Percentiles rank a stretch among this genome's conserved stretches.
Evolutionary conservation across 129 eudicot species (phyloP).

Genomic region (Flaveria ramosissima): DNA sequence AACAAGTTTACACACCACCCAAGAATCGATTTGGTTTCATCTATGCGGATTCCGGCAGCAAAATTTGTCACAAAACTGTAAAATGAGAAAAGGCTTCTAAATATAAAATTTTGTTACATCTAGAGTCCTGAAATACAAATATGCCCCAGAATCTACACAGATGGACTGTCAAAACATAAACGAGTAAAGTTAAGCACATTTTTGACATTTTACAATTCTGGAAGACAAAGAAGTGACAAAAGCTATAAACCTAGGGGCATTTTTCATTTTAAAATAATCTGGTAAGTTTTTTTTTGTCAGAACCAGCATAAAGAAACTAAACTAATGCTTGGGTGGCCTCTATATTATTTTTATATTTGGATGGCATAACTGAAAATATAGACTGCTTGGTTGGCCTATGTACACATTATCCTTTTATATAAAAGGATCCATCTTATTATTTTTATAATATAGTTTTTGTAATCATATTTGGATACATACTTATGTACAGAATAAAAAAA

Average conservation of each 20-base stretch:
- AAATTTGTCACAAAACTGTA: not conserved
- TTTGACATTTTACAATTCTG: not conserved
- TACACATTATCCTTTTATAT: not conserved
- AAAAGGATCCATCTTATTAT: not conserved
- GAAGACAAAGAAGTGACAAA: not conserved
- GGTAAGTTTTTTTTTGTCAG: not conserved
- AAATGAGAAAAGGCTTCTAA: not conserved
- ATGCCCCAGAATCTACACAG: not conserved
- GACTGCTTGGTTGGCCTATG: not conserved
- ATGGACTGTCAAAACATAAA: not conserved
- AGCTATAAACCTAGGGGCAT: not conserved
- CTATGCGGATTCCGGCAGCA: not conserved
- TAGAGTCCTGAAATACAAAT: not conserved
- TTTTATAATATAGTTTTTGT: not conserved
- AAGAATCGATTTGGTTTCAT: not conserved
- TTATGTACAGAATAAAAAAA: not conserved
- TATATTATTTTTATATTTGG: not conserved
- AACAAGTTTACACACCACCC: not conserved
- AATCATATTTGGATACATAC: not conserved
- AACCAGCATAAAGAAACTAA: not conserved
- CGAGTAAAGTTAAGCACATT: not conserved
- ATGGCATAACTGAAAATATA: not conserved
- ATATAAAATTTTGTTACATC: not conserved
- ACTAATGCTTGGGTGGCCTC: not conserved
- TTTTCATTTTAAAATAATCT: not conserved